phyloP scores from a whole-genome alignment of 2,329 filamentous ascomycete genomes.

The Boeremia exigua region DNA sequence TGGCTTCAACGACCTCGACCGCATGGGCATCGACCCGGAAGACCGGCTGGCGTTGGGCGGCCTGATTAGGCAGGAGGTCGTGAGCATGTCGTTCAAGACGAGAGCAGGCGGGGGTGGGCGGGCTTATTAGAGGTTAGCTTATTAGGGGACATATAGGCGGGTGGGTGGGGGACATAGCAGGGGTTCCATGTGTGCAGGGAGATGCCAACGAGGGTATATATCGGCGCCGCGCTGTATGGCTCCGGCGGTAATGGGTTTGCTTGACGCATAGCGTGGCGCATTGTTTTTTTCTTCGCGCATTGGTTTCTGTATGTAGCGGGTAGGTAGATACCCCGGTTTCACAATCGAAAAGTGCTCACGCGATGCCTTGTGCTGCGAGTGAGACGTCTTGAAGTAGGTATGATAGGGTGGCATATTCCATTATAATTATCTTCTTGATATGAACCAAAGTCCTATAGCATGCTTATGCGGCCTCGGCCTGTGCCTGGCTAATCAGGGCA shows the following conservation, averaged over 20 bases:
- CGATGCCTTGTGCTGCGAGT: no score
- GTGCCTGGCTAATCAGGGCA: not conserved
- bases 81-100: constrained; percentile 47
- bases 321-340: no score
- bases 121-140: constrained; percentile 26
- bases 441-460: not conserved
- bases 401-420: no score
- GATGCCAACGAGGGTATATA: no score
- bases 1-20: constrained; percentile 63
- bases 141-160: not conserved
- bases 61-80: constrained; percentile 33
- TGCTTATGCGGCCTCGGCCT: not conserved
- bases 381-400: no score
- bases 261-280: no score
- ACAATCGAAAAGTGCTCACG: no score
- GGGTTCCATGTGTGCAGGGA: not conserved
- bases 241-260: no score
- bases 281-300: no score
- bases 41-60: constrained; percentile 46
- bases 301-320: no score
- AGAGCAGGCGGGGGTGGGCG: constrained; percentile 31
- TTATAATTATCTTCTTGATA: no score
- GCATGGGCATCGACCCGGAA: constrained; percentile 42
- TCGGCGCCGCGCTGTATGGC: no score
- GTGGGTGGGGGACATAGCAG: not conserved